Evolutionary conservation across 768 basidiomycete species (phyloP), one percentile per base, ranked within the genome.

Genomic region (Phlegmacium glaucopus): DNA sequence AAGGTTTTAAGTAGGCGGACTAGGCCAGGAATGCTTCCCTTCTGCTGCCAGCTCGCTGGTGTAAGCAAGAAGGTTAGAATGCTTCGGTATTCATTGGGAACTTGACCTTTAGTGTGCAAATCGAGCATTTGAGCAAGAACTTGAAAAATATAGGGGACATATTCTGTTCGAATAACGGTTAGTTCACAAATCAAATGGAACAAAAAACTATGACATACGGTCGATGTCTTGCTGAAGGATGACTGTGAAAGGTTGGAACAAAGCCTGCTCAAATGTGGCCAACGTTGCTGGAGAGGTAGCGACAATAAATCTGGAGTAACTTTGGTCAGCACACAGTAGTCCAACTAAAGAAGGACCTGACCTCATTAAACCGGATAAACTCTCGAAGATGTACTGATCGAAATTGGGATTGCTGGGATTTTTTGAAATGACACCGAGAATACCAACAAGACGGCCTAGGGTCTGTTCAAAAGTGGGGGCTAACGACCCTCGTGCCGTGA

Each of bases 331-430:
- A 18, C 47, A 22, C 16, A 30, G n/a, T 32, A 42, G 48, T 22
- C 32, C 4, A 27, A 30, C 32, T 38, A 42, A n/a, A 15, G 22
- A 1, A 36, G 37, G 17, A n/a, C 50, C 67, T 25, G 47, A 90
- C 90, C 90, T 80, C 73, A 96, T 87, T 56, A 99, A 70, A 2
- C 87, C 94, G n/a, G 94, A 87, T 35, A 99, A 83, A 61, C 88
- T 89, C 70, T 99, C 95, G 60, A 99, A 98, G 53, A 93, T 88
- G 61, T 91, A 96, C 64, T 98, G 96, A 64, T 96, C 94, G 67
- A 99, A 98, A 55, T 87, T 85, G 2, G 96, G 96, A 66, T 99
- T 99, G 63, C 90, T 93, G 12, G 96, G 95, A 63, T 99, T 99
- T 71, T 88, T 90, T 50, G 88, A 90, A 57, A 95, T 93, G 45